These are phyloP conservation scores for Pittosporum tobira DNA, from an alignment of 129 eudicot species.

Conservation along the genomic window DNA sequence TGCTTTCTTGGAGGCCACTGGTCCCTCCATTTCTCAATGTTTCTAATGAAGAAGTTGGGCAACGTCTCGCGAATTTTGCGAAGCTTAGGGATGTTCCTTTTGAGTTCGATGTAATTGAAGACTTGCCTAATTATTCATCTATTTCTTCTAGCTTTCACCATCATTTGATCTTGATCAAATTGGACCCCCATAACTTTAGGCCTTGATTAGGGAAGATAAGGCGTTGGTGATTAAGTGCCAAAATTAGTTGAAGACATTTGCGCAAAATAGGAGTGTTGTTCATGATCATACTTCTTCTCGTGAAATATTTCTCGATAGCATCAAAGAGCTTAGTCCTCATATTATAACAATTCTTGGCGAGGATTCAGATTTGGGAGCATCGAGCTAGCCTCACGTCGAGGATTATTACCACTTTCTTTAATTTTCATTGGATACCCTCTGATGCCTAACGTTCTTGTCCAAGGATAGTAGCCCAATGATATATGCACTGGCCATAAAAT, in stretches of 20 bases:
- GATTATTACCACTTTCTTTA: slow-evolving; percentile 54
- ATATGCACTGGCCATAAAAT: slow-evolving; percentile 71
- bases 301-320: slow-evolving; percentile 39
- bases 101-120: slow-evolving; percentile 56
- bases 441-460: slow-evolving; percentile 74
- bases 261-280: background rate
- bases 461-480: slow-evolving; percentile 59
- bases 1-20: slow-evolving; percentile 61
- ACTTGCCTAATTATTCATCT: slow-evolving; percentile 15
- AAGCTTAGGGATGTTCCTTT: slow-evolving; percentile 62
- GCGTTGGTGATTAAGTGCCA: slow-evolving; percentile 60
- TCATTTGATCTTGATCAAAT: slow-evolving; percentile 36
- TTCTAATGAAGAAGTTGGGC: slow-evolving; percentile 52
- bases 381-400: slow-evolving; percentile 52
- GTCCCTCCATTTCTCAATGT: slow-evolving; percentile 64
- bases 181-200: slow-evolving; percentile 26
- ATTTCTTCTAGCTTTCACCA: slow-evolving; percentile 26
- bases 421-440: slow-evolving; percentile 74
- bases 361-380: slow-evolving; percentile 49
- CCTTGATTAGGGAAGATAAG: slow-evolving; percentile 49
- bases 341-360: slow-evolving; percentile 57
- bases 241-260: slow-evolving; percentile 51
- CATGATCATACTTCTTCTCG: slow-evolving; percentile 18
- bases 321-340: slow-evolving; percentile 45
- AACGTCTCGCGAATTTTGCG: slow-evolving; percentile 59